Percentiles rank a stretch among this genome's conserved stretches.
phyloP scores from a whole-genome alignment of 1,284 basidiomycete genomes.

The Sporisorium graminicola region DNA sequence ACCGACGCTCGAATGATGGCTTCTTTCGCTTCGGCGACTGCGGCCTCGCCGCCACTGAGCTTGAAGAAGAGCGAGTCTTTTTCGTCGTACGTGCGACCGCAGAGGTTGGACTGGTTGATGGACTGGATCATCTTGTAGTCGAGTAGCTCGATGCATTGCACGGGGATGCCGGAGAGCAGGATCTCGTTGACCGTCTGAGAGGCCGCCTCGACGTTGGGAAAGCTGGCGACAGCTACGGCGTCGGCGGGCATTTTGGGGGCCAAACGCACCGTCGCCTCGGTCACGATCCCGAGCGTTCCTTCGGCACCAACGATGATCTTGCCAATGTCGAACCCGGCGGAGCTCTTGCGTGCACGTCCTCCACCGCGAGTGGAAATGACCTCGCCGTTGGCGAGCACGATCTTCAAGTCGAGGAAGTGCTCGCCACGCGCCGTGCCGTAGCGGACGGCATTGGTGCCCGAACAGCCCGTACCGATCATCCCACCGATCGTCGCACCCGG shows the following conservation, averaged over 20 bases:
- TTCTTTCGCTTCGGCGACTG: constrained; percentile 66
- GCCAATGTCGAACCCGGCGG: constrained; percentile 89
- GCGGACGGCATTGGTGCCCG: constrained; percentile 83
- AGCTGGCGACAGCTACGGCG: constrained; percentile 73
- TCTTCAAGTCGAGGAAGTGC: constrained; percentile 58
- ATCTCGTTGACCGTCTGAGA: constrained; percentile 82
- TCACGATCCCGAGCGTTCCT: constrained; percentile 91
- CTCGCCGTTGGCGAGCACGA: constrained; percentile 86
- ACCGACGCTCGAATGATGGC: constrained; percentile 35
- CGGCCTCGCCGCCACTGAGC: constrained; percentile 44
- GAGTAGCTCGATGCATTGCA: constrained; percentile 73
- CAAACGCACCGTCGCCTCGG: constrained; percentile 86
- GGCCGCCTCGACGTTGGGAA: constrained; percentile 73
- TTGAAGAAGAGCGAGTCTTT: constrained; percentile 59
- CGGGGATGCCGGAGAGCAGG: constrained; percentile 71
- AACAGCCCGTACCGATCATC: constrained; percentile 79
- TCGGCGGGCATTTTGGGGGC: constrained; percentile 82
- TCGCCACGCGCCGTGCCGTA: constrained; percentile 84
- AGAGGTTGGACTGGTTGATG: constrained; percentile 70
- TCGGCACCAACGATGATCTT: constrained; percentile 95
- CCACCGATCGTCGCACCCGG: constrained; percentile 85
- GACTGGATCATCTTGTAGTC: constrained; percentile 61
- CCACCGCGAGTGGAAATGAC: constrained; percentile 88
- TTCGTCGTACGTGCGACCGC: constrained; percentile 44
- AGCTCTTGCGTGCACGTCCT: constrained; percentile 79